phyloP scores from a whole-genome alignment of 1,284 basidiomycete genomes.

The Wolfiporia cocos region DNA sequence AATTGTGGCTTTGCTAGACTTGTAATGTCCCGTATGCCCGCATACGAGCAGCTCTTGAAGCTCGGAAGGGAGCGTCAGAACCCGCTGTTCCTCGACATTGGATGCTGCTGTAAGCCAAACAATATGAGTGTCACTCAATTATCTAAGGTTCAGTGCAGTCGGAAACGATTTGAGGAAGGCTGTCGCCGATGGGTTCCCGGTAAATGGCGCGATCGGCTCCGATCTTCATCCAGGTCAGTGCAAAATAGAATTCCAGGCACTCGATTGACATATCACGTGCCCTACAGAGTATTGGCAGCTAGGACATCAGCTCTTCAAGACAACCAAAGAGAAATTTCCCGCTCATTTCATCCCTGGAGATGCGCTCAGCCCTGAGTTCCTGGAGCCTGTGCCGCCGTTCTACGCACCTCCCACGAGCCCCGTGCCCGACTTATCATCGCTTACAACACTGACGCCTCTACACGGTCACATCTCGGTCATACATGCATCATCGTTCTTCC shows the following conservation, averaged over 20 bases:
- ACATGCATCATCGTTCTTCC: slow-evolving; percentile 39
- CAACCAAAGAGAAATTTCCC: slow-evolving; percentile 30
- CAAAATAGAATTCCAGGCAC: background rate
- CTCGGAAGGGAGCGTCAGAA: slow-evolving; percentile 29
- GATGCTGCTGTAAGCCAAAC: slow-evolving; percentile 46
- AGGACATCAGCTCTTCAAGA: slow-evolving; percentile 23
- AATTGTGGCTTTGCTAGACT: too few relatives aligned
- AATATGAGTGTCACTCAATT: too few relatives aligned
- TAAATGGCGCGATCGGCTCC: slow-evolving; percentile 25
- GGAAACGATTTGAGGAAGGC: slow-evolving; percentile 37
- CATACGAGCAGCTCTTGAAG: slow-evolving; percentile 34
- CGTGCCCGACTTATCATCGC: slow-evolving; percentile 21
- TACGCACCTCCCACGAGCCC: slow-evolving; percentile 12
- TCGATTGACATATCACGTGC: background rate
- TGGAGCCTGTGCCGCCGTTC: slow-evolving; percentile 18
- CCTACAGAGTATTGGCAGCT: slow-evolving; percentile 19
- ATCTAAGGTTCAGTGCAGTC: too few relatives aligned
- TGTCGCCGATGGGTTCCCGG: too few relatives aligned
- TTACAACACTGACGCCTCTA: slow-evolving; percentile 33
- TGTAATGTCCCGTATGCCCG: too few relatives aligned
- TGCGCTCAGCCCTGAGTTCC: slow-evolving; percentile 29
- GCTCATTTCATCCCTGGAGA: slow-evolving; percentile 37
- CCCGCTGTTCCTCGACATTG: slow-evolving; percentile 39
- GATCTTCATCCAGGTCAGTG: slow-evolving; percentile 26
- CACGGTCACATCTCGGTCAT: slow-evolving; percentile 36